phyloP scores from a whole-genome alignment of 192 early-diverging fungal species.

The Podila minutissima region DNA sequence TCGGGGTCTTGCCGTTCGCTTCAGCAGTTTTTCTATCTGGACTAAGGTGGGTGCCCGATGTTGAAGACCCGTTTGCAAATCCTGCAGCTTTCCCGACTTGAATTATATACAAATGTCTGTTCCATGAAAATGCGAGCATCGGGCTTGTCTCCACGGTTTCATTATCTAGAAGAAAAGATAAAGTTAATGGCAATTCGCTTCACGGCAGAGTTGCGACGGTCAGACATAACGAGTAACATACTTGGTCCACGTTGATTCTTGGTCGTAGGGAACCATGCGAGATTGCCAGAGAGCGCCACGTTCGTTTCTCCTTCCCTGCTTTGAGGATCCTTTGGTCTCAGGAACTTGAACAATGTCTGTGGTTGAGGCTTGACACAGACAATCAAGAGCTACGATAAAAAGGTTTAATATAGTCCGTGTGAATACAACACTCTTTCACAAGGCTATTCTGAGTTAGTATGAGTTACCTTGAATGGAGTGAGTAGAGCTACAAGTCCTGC shows the following conservation, averaged over 20 bases:
- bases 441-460: neutral
- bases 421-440: neutral
- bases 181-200: neutral
- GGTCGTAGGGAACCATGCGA: conserved; percentile 66
- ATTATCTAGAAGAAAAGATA: conserved; percentile 11
- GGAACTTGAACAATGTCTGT: conserved; percentile 65
- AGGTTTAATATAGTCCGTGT: neutral
- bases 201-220: neutral
- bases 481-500: conserved; percentile 68
- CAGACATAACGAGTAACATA: neutral
- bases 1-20: conserved; percentile 33
- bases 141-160: conserved; percentile 54
- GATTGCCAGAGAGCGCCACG: conserved; percentile 57
- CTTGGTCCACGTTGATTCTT: conserved; percentile 51
- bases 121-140: conserved; percentile 67
- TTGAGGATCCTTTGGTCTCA: conserved; percentile 56
- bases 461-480: conserved; percentile 65
- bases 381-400: conserved; percentile 58
- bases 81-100: conserved; percentile 44
- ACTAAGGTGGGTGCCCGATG: conserved; percentile 14
- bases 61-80: neutral
- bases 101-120: conserved; percentile 61
- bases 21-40: conserved; percentile 25
- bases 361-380: conserved; percentile 66
- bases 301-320: conserved; percentile 22